These are phyloP conservation scores for Podila epicladia DNA, from an alignment of 192 early-diverging fungal genomes.

Conservation along the genomic window DNA sequence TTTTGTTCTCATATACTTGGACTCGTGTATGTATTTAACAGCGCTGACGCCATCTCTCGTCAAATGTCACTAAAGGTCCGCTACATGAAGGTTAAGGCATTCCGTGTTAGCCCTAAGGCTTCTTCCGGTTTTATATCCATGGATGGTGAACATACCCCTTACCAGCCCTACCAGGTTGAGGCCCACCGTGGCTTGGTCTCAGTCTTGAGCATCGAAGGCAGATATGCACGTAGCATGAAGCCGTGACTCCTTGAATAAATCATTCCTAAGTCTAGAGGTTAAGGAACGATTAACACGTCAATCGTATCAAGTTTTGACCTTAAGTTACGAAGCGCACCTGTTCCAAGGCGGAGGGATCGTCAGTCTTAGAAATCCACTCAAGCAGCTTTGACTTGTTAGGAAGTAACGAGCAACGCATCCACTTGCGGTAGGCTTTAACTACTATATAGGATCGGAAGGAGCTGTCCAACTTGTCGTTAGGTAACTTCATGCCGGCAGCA, in stretches of 20 bases:
- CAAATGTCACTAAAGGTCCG: slow-evolving; percentile 50
- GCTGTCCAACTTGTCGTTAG: too few species aligned
- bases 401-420: too few species aligned
- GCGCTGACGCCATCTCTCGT: background rate
- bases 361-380: too few species aligned
- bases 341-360: too few species aligned
- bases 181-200: slow-evolving; percentile 58
- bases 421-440: too few species aligned
- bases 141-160: slow-evolving; percentile 65
- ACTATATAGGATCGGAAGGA: too few species aligned
- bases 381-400: too few species aligned
- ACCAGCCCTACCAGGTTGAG: slow-evolving; percentile 65
- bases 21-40: background rate
- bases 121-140: slow-evolving; percentile 57
- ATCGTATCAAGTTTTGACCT: too few species aligned
- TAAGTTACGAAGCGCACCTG: too few species aligned
- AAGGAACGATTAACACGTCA: too few species aligned
- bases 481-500: too few species aligned
- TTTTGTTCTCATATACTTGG: background rate
- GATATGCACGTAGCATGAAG: slow-evolving; percentile 50
- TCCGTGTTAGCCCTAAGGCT: slow-evolving; percentile 57
- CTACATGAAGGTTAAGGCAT: slow-evolving; percentile 67
- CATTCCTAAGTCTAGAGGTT: too few species aligned
- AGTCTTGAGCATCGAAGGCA: slow-evolving; percentile 55
- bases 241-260: background rate